These are phyloP conservation scores for Benincasa hispida DNA, from an alignment of 306 rosid species.

Conservation along the genomic window DNA sequence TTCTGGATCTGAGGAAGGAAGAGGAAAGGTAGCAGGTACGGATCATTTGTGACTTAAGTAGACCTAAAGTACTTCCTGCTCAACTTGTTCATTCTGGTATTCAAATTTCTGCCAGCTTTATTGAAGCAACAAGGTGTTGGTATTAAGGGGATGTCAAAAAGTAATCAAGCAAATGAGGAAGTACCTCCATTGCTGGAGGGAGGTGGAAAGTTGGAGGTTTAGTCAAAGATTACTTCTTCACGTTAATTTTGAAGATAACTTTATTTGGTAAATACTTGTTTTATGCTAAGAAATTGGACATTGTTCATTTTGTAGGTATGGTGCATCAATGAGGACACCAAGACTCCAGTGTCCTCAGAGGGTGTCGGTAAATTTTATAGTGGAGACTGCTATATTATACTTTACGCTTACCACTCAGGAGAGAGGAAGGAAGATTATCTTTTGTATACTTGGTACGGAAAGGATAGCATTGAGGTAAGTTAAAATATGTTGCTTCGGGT, in stretches of 20 bases:
- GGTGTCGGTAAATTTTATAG: constrained; percentile 74
- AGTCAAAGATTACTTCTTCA: constrained; percentile 6
- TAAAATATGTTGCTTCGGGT: constrained; percentile 8
- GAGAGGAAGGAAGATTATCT: constrained; percentile 83
- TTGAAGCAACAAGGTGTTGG: constrained; percentile 99
- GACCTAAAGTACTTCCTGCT: constrained; percentile 7
- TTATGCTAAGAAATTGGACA: constrained; percentile 5
- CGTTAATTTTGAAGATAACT: constrained; percentile 3
- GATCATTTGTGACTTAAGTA: constrained; percentile 1
- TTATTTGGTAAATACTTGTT: neutral
- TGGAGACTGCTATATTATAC: constrained; percentile 85
- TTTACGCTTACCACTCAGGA: constrained; percentile 68
- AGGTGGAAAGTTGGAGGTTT: constrained; percentile 94
- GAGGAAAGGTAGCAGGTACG: constrained; percentile 97
- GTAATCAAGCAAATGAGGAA: constrained; percentile 65
- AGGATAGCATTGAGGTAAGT: constrained; percentile 70
- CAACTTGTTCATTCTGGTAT: constrained; percentile 7
- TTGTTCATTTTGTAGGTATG: constrained; percentile 44
- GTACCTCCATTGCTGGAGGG: constrained; percentile 96
- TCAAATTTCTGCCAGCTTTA: constrained; percentile 51
- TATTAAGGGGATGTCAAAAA: constrained; percentile 73
- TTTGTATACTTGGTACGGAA: constrained; percentile 81
- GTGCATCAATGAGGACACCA: constrained; percentile 71
- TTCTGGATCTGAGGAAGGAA: constrained; percentile 71
- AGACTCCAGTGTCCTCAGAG: constrained; percentile 48